Base-by-base conservation (phyloP, 2,329 filamentous ascomycete genomes). In the Lecanicillium sp. region DNA sequence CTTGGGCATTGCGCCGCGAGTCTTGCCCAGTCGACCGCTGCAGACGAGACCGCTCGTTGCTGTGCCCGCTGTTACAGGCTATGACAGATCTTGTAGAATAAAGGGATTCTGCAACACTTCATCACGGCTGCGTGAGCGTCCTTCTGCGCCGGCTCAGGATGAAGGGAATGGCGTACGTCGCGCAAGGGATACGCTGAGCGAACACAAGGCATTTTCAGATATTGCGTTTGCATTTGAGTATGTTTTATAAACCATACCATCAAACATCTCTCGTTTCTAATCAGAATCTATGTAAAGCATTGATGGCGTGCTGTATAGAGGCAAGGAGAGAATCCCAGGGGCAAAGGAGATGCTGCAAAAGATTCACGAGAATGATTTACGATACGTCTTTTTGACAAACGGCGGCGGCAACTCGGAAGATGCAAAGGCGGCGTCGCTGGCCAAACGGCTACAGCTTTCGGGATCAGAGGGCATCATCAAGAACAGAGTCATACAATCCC, bases 321-420 rank as follows among this genome's bases (percentile, higher is more conserved):
- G 84, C 43, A 78, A 83, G 4, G 76, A 80, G 45, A 80, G 85
- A 3, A 80, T 96, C 33, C 83, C 86, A 2, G 83, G 85, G 22
- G 90, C 92, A 2, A 68, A 77, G 2, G 72, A 85, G 52, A 75
- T 88, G 12, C 73, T 98, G 15, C 65, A 69, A 20, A 82, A 79
- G 52, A 78, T 96, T 15, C 78, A 88, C 49, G 63, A 72, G 33
- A 73, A 88, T 53, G 70, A 75, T 33, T 86, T 95, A 33, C 89
- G 89, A 11, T 96, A 94, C 64, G 90, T 98, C 52, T 77, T 98
- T 25, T 71, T 98, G 45, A 98, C 92, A 43, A 98, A 98, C 62
- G 92, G 92, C 50, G 92, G 92, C 30, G 92, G 92, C 42, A 87
- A 83, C 54, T 77, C 80, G 45, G 90, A 96, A 62, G 46, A 53